Base-by-base conservation (phyloP, 345 rosid genomes). In the Microthlaspi erraticum region DNA sequence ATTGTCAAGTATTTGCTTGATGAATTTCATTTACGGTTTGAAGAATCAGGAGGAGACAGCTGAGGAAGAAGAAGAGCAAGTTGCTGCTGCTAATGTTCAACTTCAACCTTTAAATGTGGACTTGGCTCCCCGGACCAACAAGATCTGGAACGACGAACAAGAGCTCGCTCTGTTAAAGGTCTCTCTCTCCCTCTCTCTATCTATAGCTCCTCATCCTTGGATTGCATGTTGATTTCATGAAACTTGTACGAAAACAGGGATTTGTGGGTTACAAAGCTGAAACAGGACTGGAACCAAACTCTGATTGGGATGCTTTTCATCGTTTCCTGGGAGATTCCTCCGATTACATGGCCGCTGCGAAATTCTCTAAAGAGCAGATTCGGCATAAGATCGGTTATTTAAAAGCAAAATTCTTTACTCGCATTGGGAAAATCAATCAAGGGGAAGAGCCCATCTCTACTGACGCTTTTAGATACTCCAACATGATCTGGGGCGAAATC, bases 281-380 rank as follows among this genome's bases (percentile, higher is more conserved):
- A 39, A 54, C 1, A 54, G 59, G 59, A 32, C 2, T n/a, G 12
- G 13, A 54, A 14, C 59, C 59, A 11, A 53, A 31, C 1, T 7
- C 19, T 53, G 31, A 53, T 37, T 53, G 58, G 58, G 38, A 5
- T 7, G 58, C 31, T 37, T 53, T 53, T 31, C 31, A 53, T 1
- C 38, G 58, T 31, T 53, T 29, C 58, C 10, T 53, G 1, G 58
- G 58, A 29, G 37, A 1, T 5, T 53, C 58, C 58, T n/a, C n/a
- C n/a, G n/a, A n/a, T n/a, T n/a, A n/a, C n/a, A 29, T 53, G 19
- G 4, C 19, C n/a, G n/a, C n/a, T 31, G 59, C 13, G 1, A 54
- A 9, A 54, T 54, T 32, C 41, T 14, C 59, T 5, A 54, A 54
- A 14, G 39, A 54, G 2, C 59, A 54, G 59, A 20, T 54, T 5